Percentiles rank a stretch among this genome's conserved stretches.
These are phyloP conservation scores for Cordyceps javanica DNA, from an alignment of 2,329 filamentous ascomycete species.

Conservation along the genomic window DNA sequence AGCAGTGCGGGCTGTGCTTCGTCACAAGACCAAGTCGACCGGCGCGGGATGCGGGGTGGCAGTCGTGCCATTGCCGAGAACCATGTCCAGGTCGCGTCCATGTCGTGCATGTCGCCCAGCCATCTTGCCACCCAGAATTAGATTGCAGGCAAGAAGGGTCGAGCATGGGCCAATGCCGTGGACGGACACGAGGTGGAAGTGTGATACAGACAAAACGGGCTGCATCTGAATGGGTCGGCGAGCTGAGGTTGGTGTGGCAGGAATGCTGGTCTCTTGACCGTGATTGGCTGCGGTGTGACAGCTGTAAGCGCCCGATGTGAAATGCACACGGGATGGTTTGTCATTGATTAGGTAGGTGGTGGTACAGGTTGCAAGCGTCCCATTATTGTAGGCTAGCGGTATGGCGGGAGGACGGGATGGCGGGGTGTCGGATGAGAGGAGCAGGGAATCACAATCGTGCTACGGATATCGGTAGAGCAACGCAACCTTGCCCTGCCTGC, in stretches of 20 bases:
- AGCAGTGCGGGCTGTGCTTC: background rate
- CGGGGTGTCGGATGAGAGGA: background rate
- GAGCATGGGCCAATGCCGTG: background rate
- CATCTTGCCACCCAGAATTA: background rate
- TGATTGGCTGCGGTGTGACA: background rate
- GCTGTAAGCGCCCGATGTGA: constrained; percentile 4
- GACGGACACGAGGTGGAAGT: background rate
- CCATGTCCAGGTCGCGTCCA: background rate
- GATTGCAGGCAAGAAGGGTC: background rate
- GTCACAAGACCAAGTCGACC: background rate
- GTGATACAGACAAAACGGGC: background rate
- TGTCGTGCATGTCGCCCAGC: background rate
- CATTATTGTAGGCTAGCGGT: background rate
- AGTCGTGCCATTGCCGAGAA: background rate
- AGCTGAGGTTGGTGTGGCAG: background rate
- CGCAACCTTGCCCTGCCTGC: background rate
- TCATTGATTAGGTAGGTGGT: no score
- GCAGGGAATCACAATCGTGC: background rate
- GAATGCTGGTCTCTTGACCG: background rate
- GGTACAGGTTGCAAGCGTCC: background rate
- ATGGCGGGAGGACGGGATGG: background rate
- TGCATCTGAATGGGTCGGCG: background rate
- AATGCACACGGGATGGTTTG: constrained; percentile 4
- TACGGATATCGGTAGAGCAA: background rate
- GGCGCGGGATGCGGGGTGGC: background rate